Percentiles rank a stretch among this genome's conserved stretches.
These are phyloP conservation scores for Botrytis cinerea DNA, from an alignment of 2,329 filamentous ascomycete species.

Conservation along the genomic window DNA sequence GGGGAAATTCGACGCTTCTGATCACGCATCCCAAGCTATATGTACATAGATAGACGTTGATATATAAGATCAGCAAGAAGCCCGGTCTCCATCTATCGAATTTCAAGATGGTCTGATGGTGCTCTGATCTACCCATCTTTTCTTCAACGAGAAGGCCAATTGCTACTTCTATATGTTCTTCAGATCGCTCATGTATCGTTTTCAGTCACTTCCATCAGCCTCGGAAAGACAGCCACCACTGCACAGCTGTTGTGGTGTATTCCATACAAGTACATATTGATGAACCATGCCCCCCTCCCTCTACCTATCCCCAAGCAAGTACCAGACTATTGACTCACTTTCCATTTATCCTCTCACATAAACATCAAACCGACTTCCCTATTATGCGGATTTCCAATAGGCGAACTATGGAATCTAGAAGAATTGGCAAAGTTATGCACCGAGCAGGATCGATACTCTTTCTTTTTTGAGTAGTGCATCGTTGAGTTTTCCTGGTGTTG, in stretches of 20 bases:
- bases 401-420: slow-evolving; percentile 40
- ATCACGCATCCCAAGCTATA: background rate
- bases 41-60: background rate
- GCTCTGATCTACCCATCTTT: background rate
- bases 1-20: background rate
- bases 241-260: background rate
- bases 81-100: background rate
- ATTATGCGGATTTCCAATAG: slow-evolving; percentile 31
- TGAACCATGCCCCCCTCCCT: background rate
- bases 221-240: background rate
- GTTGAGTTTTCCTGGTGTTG: slow-evolving; percentile 47
- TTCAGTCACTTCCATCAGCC: background rate
- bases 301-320: background rate
- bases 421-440: slow-evolving; percentile 48
- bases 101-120: background rate
- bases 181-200: background rate
- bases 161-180: background rate
- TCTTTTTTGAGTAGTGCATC: slow-evolving; percentile 64
- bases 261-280: background rate
- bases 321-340: background rate
- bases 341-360: background rate
- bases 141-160: background rate
- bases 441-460: slow-evolving; percentile 55
- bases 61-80: background rate
- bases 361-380: slow-evolving; percentile 31